These are phyloP conservation scores for Fusarium robinianum DNA, from an alignment of 2,329 filamentous ascomycete genomes.

Conservation along the genomic window DNA sequence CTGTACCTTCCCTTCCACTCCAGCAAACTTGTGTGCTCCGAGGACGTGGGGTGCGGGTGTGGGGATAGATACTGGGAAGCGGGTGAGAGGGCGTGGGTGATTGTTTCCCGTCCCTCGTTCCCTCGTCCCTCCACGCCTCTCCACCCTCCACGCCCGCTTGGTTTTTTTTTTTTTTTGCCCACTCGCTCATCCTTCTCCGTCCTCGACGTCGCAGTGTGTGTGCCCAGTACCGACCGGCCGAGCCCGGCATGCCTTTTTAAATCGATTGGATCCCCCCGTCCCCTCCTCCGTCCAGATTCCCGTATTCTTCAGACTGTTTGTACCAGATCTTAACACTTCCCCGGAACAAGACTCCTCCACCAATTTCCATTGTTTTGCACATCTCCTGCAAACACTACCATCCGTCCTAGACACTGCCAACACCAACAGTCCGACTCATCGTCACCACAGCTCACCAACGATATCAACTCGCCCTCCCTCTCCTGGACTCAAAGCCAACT, in stretches of 20 bases:
- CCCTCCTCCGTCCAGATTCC: conserved; percentile 36
- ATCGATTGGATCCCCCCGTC: conserved; percentile 37
- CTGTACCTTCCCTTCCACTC: too few species aligned
- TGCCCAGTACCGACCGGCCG: conserved; percentile 38
- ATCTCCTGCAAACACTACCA: conserved; percentile 9
- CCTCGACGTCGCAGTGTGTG: conserved; percentile 29
- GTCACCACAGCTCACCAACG: conserved; percentile 9
- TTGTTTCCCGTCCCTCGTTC: conserved; percentile 29
- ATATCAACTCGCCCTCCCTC: conserved; percentile 10
- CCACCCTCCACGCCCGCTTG: conserved; percentile 29
- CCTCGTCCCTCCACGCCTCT: conserved; percentile 28
- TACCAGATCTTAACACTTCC: conserved; percentile 34
- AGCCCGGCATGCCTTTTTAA: conserved; percentile 42
- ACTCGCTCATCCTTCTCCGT: conserved; percentile 26
- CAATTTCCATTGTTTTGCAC: conserved; percentile 17
- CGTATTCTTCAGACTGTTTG: conserved; percentile 31
- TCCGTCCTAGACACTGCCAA: conserved; percentile 7
- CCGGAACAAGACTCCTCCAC: conserved; percentile 30
- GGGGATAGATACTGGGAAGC: too few species aligned
- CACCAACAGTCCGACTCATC: not conserved
- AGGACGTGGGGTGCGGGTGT: conserved; percentile 25
- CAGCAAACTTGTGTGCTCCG: conserved; percentile 21
- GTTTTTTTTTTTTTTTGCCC: too few species aligned
- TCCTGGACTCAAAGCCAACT: conserved; percentile 14
- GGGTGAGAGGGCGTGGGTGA: conserved; percentile 7